Percentiles rank a stretch among this genome's conserved stretches.
Evolutionary conservation across 2,329 filamentous ascomycete species (phyloP).

Genomic region (Curvularia hawaiiensis): DNA sequence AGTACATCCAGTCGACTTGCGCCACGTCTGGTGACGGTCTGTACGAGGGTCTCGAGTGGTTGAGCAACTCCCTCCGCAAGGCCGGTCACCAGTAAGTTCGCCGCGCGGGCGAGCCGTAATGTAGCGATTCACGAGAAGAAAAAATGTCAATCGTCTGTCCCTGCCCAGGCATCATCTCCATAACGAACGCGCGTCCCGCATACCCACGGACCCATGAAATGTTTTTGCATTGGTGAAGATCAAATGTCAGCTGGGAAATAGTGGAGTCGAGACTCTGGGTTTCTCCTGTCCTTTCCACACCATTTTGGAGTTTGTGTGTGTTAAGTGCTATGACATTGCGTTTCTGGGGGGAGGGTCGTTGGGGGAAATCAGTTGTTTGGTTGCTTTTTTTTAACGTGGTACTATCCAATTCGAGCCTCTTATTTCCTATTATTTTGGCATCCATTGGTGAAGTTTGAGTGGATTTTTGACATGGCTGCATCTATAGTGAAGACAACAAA

Average conservation of each 20-base stretch:
- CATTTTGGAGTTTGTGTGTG: conserved; percentile 43
- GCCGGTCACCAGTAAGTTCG: conserved; percentile 54
- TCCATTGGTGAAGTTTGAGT: background rate
- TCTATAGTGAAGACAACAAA: background rate
- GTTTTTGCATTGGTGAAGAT: conserved; percentile 38
- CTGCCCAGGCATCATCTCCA: conserved; percentile 29
- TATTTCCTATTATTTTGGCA: conserved; percentile 35
- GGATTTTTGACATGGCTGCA: background rate
- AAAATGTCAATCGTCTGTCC: conserved; percentile 38
- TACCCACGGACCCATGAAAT: conserved; percentile 36
- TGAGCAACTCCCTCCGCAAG: conserved; percentile 61
- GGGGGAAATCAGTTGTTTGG: conserved; percentile 44
- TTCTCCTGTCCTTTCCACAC: conserved; percentile 38
- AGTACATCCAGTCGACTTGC: conserved; percentile 99
- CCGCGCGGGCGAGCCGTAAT: conserved; percentile 17
- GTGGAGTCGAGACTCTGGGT: conserved; percentile 38
- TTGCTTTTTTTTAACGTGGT: conserved; percentile 44
- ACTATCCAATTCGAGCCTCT: conserved; percentile 48
- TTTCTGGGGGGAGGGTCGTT: conserved; percentile 43
- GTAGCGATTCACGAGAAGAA: conserved; percentile 30
- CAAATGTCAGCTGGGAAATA: conserved; percentile 41
- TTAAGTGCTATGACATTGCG: conserved; percentile 41
- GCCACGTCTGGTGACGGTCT: conserved; percentile 99
- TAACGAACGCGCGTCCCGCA: conserved; percentile 32
- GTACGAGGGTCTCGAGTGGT: conserved; percentile 88